These are phyloP conservation scores for Fonsecaea erecta DNA, from an alignment of 2,329 filamentous ascomycete species.

Conservation along the genomic window DNA sequence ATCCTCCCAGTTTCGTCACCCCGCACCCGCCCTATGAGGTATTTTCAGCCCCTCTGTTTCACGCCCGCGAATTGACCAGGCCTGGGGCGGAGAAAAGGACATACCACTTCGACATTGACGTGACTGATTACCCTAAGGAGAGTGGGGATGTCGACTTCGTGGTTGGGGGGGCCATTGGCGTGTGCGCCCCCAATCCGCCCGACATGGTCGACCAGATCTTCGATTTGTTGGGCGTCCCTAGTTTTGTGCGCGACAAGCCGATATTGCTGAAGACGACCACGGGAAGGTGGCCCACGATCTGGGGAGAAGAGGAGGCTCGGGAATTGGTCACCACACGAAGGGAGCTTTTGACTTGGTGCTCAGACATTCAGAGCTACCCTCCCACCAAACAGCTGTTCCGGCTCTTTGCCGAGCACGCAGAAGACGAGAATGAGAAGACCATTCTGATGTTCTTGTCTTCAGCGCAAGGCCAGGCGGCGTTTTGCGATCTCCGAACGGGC, in stretches of 20 bases:
- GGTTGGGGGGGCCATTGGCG: slow-evolving; percentile 91
- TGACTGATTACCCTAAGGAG: slow-evolving; percentile 90
- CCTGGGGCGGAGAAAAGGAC: slow-evolving; percentile 93
- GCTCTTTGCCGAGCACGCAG: slow-evolving; percentile 81
- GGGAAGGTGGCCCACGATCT: slow-evolving; percentile 95
- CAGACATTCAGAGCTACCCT: slow-evolving; percentile 88
- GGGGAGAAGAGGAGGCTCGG: slow-evolving; percentile 86
- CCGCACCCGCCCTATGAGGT: slow-evolving; percentile 93
- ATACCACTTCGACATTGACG: slow-evolving; percentile 95
- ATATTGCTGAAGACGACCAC: slow-evolving; percentile 76
- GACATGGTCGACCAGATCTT: slow-evolving; percentile 81
- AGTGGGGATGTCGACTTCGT: slow-evolving; percentile 84
- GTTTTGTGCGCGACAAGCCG: slow-evolving; percentile 80
- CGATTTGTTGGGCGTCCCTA: slow-evolving; percentile 78
- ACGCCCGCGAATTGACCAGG: slow-evolving; percentile 83
- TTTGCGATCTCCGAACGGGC: slow-evolving; percentile 92
- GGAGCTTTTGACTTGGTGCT: slow-evolving; percentile 94
- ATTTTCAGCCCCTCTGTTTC: slow-evolving; percentile 84
- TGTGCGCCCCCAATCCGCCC: slow-evolving; percentile 84
- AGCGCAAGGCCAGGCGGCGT: slow-evolving; percentile 85
- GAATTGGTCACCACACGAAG: slow-evolving; percentile 88
- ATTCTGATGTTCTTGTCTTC: slow-evolving; percentile 84
- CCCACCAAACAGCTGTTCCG: slow-evolving; percentile 87
- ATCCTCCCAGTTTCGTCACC: slow-evolving; percentile 88
- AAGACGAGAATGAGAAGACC: slow-evolving; percentile 81